Evolutionary conservation across 164 flowering plant species (phyloP), one percentile per base, ranked within the genome.

Genomic region (Litsea cubeba): DNA sequence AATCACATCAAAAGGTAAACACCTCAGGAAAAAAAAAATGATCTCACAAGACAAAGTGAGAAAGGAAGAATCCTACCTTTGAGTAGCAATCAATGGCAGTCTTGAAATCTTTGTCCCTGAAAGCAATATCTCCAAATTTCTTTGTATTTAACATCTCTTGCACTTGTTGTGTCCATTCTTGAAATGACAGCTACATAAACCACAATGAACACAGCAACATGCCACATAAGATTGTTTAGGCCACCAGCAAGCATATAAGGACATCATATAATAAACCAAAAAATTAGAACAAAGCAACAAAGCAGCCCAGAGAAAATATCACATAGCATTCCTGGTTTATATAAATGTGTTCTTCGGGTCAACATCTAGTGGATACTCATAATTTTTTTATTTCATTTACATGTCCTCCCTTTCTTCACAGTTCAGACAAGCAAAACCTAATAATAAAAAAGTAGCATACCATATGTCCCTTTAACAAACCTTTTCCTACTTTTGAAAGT

Each of bases 81-180:
- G 99, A 90, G 72, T 96, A 96, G 76, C 83, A 86, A 12, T 96
- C 98, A 71, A 94, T 82, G 32, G 98, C 91, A 76, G 75, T 88
- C 74, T 90, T 90, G 83, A 92, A 92, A 81, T 96, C 97, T 82
- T 96, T 96, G 87, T 94, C 99, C 72, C 97, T 84, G 69, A 96
- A 96, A n/a, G 98, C 98, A 78, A 92, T 90, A 69, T 96, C 99
- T 63, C 98, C 99, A 71, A 84, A 91, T 76, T 92, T 96, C 85
- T 94, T 96, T 18, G 93, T 89, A 76, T 96, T 94, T 82, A 94
- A 63, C 93, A 94, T 96, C 72, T 96, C 99, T 82, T 94, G 98
- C 72, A 96, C 97, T 85, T 94, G 97, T 72, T 92, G 97, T 0
- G 98, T 96, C 98, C 98, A 96, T 75, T 92, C 98, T 89, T 96